A percentile compares a stretch with the other conserved stretches of the same genome.
Evolutionary conservation across 2,329 filamentous ascomycete species (phyloP).

Genomic region (Cladophialophora bantiana): DNA sequence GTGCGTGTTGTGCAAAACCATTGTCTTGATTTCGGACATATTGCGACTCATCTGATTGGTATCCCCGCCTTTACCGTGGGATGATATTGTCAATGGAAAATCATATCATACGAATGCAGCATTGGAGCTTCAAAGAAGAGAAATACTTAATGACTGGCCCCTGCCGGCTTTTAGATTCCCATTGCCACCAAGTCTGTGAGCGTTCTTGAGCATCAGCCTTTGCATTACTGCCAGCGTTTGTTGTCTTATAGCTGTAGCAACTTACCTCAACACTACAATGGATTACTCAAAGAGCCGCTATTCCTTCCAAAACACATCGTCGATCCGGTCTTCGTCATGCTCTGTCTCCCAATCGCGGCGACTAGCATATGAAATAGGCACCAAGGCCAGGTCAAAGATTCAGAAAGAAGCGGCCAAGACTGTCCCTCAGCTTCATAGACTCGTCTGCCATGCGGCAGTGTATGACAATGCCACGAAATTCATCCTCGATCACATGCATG

Average conservation of each 20-base stretch:
- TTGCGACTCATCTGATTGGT: constrained; percentile 1
- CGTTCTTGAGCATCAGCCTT: not conserved
- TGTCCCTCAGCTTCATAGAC: constrained; percentile 29
- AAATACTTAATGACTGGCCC: not conserved
- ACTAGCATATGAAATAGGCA: constrained; percentile 33
- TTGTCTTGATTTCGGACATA: not conserved
- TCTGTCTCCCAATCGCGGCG: not conserved
- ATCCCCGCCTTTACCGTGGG: constrained; percentile 5
- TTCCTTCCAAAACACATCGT: not conserved
- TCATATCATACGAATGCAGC: not conserved
- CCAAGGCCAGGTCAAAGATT: constrained; percentile 30
- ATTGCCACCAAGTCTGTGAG: not conserved
- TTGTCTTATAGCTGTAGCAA: not conserved
- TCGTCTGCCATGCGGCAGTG: constrained; percentile 30
- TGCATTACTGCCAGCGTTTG: not conserved
- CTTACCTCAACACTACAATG: not conserved
- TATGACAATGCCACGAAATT: constrained; percentile 32
- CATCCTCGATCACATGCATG: constrained; percentile 24
- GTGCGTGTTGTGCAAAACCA: not conserved
- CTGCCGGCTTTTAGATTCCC: not conserved
- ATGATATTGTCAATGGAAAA: not conserved
- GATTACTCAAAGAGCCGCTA: not conserved
- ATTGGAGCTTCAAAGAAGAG: not conserved
- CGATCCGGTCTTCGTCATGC: not conserved
- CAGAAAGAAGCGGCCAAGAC: constrained; percentile 31